Evolutionary conservation across 805 yeast species (phyloP).

Genomic region (Groenewaldozyma tartarivorans): DNA sequence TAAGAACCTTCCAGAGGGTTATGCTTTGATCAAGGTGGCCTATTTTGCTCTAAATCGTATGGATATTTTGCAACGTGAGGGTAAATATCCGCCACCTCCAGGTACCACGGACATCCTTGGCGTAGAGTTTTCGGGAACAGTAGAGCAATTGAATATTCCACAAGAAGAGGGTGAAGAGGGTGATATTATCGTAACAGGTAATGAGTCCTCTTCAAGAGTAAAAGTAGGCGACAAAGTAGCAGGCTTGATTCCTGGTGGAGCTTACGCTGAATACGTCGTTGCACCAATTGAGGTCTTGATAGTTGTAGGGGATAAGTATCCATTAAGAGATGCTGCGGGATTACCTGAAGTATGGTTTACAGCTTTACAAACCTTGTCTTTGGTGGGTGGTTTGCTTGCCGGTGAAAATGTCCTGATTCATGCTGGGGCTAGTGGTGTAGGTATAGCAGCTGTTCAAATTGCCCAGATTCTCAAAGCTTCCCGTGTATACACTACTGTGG

Average conservation of each 20-base stretch:
- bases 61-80: conserved; percentile 26
- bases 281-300: conserved; percentile 21
- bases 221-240: conserved; percentile 28
- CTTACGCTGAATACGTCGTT: conserved; percentile 29
- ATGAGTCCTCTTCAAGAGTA: conserved; percentile 11
- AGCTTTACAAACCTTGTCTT: conserved; percentile 26
- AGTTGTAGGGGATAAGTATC: conserved; percentile 19
- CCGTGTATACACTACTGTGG: conserved; percentile 27
- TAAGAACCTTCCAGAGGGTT: conserved; percentile 15
- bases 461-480: conserved; percentile 30
- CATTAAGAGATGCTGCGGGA: conserved; percentile 23
- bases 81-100: conserved; percentile 25
- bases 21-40: conserved; percentile 25
- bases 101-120: conserved; percentile 26
- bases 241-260: conserved; percentile 30
- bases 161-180: conserved; percentile 8
- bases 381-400: conserved; percentile 22
- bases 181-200: not conserved
- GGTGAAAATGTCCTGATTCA: conserved; percentile 26
- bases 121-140: conserved; percentile 29
- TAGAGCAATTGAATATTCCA: conserved; percentile 17
- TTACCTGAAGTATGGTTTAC: conserved; percentile 31
- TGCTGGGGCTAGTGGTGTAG: conserved; percentile 28
- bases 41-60: conserved; percentile 29
- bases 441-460: conserved; percentile 29